phyloP scores from a whole-genome alignment of 805 yeast genomes.

The Lipomyces lipofer region DNA sequence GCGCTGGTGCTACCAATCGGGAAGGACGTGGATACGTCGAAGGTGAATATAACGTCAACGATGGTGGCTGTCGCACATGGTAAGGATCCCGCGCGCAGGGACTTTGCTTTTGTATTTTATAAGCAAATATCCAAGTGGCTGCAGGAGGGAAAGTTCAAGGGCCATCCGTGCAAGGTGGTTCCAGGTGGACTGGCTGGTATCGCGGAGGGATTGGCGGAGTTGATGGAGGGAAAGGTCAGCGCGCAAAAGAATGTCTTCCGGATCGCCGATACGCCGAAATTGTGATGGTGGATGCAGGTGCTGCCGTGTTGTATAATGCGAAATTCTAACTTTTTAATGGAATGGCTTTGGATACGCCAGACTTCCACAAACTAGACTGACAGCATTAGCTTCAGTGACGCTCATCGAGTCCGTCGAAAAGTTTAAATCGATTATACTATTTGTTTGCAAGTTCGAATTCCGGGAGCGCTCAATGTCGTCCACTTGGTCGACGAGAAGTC shows the following conservation, averaged over 20 bases:
- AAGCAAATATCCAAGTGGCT: slow-evolving; percentile 26
- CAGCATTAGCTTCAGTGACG: too few species aligned
- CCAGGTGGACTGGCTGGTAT: slow-evolving; percentile 25
- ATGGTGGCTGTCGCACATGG: slow-evolving; percentile 19
- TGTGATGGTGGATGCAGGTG: too few species aligned
- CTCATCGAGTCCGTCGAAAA: too few species aligned
- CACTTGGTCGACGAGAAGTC: too few species aligned
- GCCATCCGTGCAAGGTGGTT: slow-evolving; percentile 13
- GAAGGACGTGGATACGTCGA: slow-evolving; percentile 4
- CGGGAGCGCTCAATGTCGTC: too few species aligned
- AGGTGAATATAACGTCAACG: not conserved
- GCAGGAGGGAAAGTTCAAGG: slow-evolving; percentile 16
- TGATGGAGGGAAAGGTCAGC: slow-evolving; percentile 15
- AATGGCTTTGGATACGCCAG: too few species aligned
- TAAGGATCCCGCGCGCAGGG: slow-evolving; percentile 12
- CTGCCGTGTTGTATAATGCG: too few species aligned
- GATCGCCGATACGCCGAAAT: slow-evolving; percentile 21
- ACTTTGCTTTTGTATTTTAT: slow-evolving; percentile 22
- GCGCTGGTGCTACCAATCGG: slow-evolving; percentile 13
- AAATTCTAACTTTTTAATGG: too few species aligned
- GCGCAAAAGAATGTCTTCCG: slow-evolving; percentile 19
- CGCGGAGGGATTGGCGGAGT: slow-evolving; percentile 5
- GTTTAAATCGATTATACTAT: too few species aligned
- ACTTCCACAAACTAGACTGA: too few species aligned
- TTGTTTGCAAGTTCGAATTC: too few species aligned